phyloP scores from a whole-genome alignment of 1,139 yeast species.

The Arxiozyma slooffiae region DNA sequence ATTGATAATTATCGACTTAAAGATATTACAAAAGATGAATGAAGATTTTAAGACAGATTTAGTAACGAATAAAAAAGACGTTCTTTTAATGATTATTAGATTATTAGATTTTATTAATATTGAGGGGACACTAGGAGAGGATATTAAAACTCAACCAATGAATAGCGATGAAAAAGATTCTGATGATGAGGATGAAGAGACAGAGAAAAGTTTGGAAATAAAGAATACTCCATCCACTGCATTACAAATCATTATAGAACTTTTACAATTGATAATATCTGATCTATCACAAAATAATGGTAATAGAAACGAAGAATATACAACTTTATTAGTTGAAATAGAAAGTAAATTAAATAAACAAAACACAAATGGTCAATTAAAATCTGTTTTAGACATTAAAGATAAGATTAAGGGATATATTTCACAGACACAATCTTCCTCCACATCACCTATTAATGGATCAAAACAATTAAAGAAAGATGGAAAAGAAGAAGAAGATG shows the following conservation, averaged over 20 bases:
- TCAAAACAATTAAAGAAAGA: neutral
- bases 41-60: conserved; percentile 51
- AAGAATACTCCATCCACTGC: conserved; percentile 7
- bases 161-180: conserved; percentile 28
- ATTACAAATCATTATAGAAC: conserved; percentile 36
- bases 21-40: conserved; percentile 56
- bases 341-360: neutral
- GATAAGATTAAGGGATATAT: neutral
- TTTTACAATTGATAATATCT: conserved; percentile 43
- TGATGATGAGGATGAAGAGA: conserved; percentile 34
- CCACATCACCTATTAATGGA: neutral
- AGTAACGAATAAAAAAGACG: conserved; percentile 52
- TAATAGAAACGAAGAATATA: neutral
- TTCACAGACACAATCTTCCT: neutral
- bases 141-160: conserved; percentile 17
- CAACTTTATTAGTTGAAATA: neutral
- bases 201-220: conserved; percentile 11
- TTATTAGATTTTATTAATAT: conserved; percentile 32
- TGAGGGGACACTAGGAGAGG: conserved; percentile 20
- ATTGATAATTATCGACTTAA: conserved; percentile 48
- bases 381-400: neutral
- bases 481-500: too few relatives aligned
- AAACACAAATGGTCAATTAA: neutral
- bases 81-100: conserved; percentile 48
- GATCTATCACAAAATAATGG: neutral